phyloP scores from a whole-genome alignment of 345 rosid genomes.

The Populus davidiana region DNA sequence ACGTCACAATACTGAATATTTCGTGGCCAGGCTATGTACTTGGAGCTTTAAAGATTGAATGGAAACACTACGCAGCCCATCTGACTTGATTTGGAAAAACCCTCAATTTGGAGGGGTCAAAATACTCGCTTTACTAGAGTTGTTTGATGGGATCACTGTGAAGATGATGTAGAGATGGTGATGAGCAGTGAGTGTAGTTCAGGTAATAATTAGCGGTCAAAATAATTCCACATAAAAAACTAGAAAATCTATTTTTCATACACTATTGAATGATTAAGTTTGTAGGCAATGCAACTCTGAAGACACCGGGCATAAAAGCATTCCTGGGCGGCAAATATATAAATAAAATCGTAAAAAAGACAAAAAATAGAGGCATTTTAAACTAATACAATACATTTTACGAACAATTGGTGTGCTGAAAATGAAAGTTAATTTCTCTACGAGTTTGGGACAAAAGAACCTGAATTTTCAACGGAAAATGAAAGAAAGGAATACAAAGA shows the following conservation, averaged over 20 bases:
- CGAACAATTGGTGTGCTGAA: conserved; percentile 30
- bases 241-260: background rate
- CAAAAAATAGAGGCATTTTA: background rate
- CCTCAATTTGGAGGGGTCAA: no score
- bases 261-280: background rate
- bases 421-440: background rate
- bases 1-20: no score
- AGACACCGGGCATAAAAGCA: background rate
- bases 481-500: background rate
- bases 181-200: background rate
- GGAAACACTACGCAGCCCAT: no score
- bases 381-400: conserved; percentile 11
- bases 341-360: background rate
- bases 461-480: background rate
- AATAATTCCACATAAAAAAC: background rate
- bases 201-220: background rate
- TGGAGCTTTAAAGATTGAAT: background rate
- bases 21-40: background rate
- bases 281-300: background rate
- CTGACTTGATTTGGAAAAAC: no score
- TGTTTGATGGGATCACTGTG: no score
- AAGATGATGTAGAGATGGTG: background rate
- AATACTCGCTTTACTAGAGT: no score
- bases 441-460: background rate
- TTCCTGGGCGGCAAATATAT: background rate